These are phyloP conservation scores for Tetrapisispora pingtungensis DNA, from an alignment of 805 yeast species.

Conservation along the genomic window DNA sequence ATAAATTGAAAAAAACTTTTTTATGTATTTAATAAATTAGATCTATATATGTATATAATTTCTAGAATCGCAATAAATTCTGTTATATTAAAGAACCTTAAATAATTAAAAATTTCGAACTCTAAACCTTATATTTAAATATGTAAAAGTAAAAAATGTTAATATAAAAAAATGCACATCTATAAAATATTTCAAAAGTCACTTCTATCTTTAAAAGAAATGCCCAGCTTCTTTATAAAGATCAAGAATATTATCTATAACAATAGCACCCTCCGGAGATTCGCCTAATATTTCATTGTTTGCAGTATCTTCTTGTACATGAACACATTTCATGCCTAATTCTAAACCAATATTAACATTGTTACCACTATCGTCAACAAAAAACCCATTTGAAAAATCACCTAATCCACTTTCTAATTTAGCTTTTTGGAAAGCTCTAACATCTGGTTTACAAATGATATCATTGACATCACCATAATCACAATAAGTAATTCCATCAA, in stretches of 20 bases:
- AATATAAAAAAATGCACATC: neutral
- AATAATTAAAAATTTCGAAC: too few species aligned
- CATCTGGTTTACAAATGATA: slow-evolving; percentile 81
- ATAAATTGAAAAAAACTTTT: neutral
- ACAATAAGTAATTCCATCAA: slow-evolving; percentile 87
- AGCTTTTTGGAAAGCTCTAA: slow-evolving; percentile 50
- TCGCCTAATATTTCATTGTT: slow-evolving; percentile 27
- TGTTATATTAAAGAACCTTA: too few species aligned
- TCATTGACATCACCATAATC: slow-evolving; percentile 49
- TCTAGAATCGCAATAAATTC: neutral
- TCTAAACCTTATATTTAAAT: too few species aligned
- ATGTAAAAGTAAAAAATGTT: neutral
- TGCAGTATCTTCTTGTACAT: slow-evolving; percentile 59
- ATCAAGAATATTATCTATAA: slow-evolving; percentile 51
- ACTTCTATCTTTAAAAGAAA: neutral
- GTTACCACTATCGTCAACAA: slow-evolving; percentile 76
- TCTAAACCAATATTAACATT: slow-evolving; percentile 66
- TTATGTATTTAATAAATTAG: neutral
- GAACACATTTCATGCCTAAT: slow-evolving; percentile 65
- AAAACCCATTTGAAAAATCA: slow-evolving; percentile 44
- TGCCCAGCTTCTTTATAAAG: slow-evolving; percentile 2
- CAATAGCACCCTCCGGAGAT: slow-evolving; percentile 36
- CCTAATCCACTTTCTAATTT: slow-evolving; percentile 43
- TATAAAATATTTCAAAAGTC: neutral
- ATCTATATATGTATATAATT: neutral